These are phyloP conservation scores for Neoascochyta sp. DNA, from an alignment of 2,329 filamentous ascomycete genomes.

Conservation along the genomic window DNA sequence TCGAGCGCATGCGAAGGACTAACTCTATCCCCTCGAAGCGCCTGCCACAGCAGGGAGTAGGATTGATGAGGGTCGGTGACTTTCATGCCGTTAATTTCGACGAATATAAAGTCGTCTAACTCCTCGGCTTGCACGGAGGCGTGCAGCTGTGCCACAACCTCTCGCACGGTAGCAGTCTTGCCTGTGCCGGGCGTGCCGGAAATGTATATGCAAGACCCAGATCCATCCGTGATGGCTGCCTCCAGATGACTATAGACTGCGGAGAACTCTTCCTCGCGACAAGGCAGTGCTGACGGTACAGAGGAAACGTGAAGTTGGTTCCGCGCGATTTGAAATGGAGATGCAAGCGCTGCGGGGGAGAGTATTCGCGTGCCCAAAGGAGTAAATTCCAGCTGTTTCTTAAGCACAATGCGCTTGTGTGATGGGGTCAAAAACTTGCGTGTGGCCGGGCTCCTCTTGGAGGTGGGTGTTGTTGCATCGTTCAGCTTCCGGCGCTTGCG, in stretches of 20 bases:
- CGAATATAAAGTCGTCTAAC: conserved; percentile 96
- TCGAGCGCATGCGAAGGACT: conserved; percentile 88
- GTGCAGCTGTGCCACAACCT: conserved; percentile 86
- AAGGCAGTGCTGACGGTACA: conserved; percentile 83
- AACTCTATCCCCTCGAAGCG: conserved; percentile 86
- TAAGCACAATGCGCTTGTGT: conserved; percentile 67
- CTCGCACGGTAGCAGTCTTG: conserved; percentile 94
- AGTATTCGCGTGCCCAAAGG: conserved; percentile 85
- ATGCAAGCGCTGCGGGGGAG: conserved; percentile 71
- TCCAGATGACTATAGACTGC: conserved; percentile 92
- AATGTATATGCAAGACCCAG: conserved; percentile 96
- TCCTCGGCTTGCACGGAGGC: conserved; percentile 85
- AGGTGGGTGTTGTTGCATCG: conserved; percentile 44
- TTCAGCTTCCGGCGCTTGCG: conserved; percentile 49
- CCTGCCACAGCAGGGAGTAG: conserved; percentile 93
- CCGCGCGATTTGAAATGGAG: conserved; percentile 87
- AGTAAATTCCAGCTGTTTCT: conserved; percentile 91
- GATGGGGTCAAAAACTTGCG: conserved; percentile 59
- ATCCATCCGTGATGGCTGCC: conserved; percentile 87
- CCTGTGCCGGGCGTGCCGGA: conserved; percentile 97
- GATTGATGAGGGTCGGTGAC: conserved; percentile 97
- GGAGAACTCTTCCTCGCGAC: conserved; percentile 85
- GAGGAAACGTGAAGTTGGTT: conserved; percentile 89
- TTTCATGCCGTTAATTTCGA: conserved; percentile 99
- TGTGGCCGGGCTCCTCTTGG: conserved; percentile 44